Evolutionary conservation across 805 yeast genomes (phyloP).

Genomic region (Cyberlindnera subsufficiens): DNA sequence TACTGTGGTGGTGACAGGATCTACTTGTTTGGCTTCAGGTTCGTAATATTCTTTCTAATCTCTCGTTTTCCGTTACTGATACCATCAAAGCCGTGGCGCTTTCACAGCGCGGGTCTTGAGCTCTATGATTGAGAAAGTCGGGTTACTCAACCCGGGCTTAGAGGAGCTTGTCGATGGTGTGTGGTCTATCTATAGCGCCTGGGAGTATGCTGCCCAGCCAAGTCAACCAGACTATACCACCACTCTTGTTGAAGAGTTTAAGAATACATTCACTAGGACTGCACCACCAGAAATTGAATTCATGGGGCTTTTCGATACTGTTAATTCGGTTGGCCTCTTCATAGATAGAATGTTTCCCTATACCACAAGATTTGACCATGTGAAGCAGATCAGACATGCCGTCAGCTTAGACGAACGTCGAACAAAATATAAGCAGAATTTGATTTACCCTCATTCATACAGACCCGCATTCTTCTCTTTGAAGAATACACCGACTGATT

Average conservation of each 20-base stretch:
- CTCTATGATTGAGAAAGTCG: conserved; percentile 63
- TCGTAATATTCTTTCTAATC: background rate
- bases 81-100: conserved; percentile 45
- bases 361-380: conserved; percentile 43
- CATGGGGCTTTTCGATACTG: conserved; percentile 67
- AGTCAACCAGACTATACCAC: conserved; percentile 35
- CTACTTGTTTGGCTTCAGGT: conserved; percentile 52
- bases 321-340: conserved; percentile 58
- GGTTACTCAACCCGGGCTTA: conserved; percentile 47
- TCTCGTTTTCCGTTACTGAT: too few species aligned
- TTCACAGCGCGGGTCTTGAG: conserved; percentile 58
- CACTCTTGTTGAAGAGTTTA: conserved; percentile 47
- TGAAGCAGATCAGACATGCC: conserved; percentile 60
- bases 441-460: conserved; percentile 41
- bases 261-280: conserved; percentile 44
- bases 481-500: conserved; percentile 4
- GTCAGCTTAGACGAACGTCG: conserved; percentile 63
- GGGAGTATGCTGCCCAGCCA: conserved; percentile 59
- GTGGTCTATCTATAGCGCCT: conserved; percentile 54
- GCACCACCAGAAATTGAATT: conserved; percentile 41
- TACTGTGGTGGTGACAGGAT: conserved; percentile 47
- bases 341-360: conserved; percentile 56
- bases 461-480: conserved; percentile 25
- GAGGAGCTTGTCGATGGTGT: conserved; percentile 54
- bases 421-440: conserved; percentile 53